Evolutionary conservation across 108 stramenopile genomes (phyloP).

Genomic region (Skeletonema potamos): DNA sequence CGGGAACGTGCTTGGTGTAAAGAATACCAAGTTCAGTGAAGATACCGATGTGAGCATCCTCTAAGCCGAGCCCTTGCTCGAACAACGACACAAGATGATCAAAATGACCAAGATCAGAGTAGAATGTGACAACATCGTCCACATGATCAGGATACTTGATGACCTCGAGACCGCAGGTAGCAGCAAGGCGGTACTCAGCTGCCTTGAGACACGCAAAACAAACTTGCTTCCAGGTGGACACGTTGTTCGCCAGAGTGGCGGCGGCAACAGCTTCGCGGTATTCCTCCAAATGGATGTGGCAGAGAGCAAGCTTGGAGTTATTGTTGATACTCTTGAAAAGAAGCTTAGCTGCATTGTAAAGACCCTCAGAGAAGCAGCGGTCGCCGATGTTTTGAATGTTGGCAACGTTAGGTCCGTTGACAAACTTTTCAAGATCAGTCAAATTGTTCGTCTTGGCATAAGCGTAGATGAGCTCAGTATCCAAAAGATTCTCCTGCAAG

Average conservation of each 20-base stretch:
- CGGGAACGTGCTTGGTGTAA: constrained; percentile 98
- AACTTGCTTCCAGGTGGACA: constrained; percentile 99
- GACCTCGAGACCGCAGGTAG: constrained; percentile 96
- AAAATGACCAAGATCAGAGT: constrained; percentile 96
- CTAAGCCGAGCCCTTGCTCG: constrained; percentile 98
- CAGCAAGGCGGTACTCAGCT: constrained; percentile 96
- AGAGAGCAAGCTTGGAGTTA: constrained; percentile 99
- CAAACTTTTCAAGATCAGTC: constrained; percentile 96
- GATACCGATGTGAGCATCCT: constrained; percentile 98
- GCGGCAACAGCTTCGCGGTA: constrained; percentile 99
- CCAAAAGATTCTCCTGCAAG: constrained; percentile 96
- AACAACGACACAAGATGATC: constrained; percentile 96
- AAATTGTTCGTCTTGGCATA: constrained; percentile 96
- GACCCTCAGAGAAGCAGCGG: constrained; percentile 94
- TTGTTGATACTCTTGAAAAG: constrained; percentile 98
- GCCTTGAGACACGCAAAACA: constrained; percentile 96
- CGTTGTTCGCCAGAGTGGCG: constrained; percentile 97
- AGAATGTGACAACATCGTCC: constrained; percentile 97
- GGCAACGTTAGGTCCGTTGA: constrained; percentile 97
- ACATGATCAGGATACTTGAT: constrained; percentile 99
- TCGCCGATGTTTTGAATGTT: constrained; percentile 97
- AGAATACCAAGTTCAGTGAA: constrained; percentile 99
- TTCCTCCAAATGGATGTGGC: constrained; percentile 96
- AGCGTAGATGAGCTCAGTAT: constrained; percentile 98
- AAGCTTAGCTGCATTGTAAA: constrained; percentile 97